A percentile compares a stretch with the other conserved stretches of the same genome.
Evolutionary conservation across 208 protist genomes (phyloP).

Genomic region (Naegleria fowleri): DNA sequence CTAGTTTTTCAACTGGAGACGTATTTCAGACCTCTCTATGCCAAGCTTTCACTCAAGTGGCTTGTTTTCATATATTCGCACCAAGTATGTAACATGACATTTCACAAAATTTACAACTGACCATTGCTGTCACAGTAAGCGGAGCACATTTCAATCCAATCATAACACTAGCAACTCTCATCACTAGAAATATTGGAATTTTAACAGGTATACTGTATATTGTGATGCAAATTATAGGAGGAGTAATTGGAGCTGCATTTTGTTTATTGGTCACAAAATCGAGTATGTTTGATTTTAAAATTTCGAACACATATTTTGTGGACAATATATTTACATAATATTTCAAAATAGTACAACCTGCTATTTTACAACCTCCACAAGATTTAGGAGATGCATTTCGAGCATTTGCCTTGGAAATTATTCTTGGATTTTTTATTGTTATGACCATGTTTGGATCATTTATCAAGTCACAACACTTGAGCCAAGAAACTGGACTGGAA

Average conservation of each 20-base stretch:
- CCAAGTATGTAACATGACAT: background rate
- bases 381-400: background rate
- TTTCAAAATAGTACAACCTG: background rate
- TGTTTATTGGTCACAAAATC: background rate
- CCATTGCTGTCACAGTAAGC: background rate
- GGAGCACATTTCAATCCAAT: conserved; percentile 14
- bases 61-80: background rate
- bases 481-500: background rate
- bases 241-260: background rate
- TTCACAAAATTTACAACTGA: background rate
- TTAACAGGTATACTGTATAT: background rate
- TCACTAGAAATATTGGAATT: background rate
- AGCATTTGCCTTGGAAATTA: background rate
- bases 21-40: background rate
- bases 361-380: background rate
- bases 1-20: background rate
- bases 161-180: background rate
- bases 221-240: background rate
- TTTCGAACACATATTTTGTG: background rate
- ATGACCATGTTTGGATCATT: background rate
- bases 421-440: background rate
- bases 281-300: background rate
- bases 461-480: background rate
- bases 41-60: background rate
- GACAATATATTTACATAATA: background rate